Evolutionary conservation across 2,329 filamentous ascomycete species (phyloP), one percentile per base, ranked within the genome.

Genomic region (Fusarium setosum): DNA sequence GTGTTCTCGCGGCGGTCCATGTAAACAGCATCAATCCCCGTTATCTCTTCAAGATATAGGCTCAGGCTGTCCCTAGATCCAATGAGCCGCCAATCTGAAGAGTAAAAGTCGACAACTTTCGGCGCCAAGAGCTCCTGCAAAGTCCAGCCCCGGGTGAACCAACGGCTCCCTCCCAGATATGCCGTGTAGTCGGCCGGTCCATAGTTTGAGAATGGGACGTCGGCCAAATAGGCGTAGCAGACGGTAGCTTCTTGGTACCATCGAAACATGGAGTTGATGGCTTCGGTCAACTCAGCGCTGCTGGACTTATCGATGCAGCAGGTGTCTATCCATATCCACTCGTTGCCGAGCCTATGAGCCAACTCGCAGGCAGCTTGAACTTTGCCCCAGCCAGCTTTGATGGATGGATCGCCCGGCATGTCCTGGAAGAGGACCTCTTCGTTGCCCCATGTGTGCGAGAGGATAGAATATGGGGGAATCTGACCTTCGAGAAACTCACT

Each of bases 211-310:
- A 35, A 32, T 49, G 13, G 20, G 40, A 49, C 51, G 12, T 38
- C 45, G 48, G 32, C 18, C 23, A 41, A 15, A 7, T 37, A 29
- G 45, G 32, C 47, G 38, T 35, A 47, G 31, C 40, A 54, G 32
- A 49, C 8, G 21, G 15, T 29, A 12, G 4, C 24, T 23, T 48
- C 32, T 9, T 41, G 11, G 44, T 17, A 40, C 15, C 42, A 52
- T 40, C 40, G 31, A 44, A 29, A 17, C 47, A 50, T 50, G 23
- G 47, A 50, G 47, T 50, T 50, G 23, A 50, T 20, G 6, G 45
- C 20, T 15, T 49, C 34, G 2, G 34, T 26, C n/a, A 50, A 13
- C 34, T 50, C 47, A 5, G 21, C 34, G 15, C 34, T 37, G 13
- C 21, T 38, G 4, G 47, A 50, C 23, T 38, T 50, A 21, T 50